Evolutionary conservation across 768 basidiomycete species (phyloP).

Genomic region (Exidia glandulosa): DNA sequence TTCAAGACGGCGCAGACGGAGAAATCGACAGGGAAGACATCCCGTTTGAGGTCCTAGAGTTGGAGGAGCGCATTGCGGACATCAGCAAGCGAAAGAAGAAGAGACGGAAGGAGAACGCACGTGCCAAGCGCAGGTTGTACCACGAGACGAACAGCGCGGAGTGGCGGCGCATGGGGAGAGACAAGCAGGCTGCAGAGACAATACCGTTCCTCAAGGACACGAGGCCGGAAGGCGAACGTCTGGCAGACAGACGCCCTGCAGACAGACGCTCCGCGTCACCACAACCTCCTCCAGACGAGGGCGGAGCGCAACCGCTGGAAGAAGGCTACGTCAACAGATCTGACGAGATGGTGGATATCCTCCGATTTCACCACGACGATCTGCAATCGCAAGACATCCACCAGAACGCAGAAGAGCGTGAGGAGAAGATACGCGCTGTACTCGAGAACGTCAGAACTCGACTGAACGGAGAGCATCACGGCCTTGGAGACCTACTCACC

Average conservation of each 20-base stretch:
- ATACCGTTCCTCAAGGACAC: not conserved
- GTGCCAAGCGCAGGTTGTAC: not conserved
- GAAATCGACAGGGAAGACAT: not conserved
- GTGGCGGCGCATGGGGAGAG: not conserved
- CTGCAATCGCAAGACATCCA: not conserved
- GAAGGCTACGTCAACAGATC: not conserved
- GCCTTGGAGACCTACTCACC: too few species aligned
- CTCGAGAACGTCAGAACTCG: not conserved
- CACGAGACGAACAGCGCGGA: not conserved
- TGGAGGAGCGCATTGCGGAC: not conserved
- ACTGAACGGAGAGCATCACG: not conserved
- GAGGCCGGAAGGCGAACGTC: too few species aligned
- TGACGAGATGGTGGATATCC: not conserved
- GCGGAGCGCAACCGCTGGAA: too few species aligned
- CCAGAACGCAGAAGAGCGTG: not conserved
- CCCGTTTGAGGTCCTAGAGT: not conserved
- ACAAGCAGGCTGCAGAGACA: not conserved
- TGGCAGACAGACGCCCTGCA: too few species aligned
- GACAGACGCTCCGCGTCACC: too few species aligned
- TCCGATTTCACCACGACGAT: not conserved
- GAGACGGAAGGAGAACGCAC: not conserved
- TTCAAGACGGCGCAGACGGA: not conserved
- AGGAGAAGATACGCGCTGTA: not conserved
- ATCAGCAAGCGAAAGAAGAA: not conserved
- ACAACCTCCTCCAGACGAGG: too few species aligned